Conservation (phyloP, 2,329 filamentous ascomycete genomes). For the Colletotrichum caudatum region DNA sequence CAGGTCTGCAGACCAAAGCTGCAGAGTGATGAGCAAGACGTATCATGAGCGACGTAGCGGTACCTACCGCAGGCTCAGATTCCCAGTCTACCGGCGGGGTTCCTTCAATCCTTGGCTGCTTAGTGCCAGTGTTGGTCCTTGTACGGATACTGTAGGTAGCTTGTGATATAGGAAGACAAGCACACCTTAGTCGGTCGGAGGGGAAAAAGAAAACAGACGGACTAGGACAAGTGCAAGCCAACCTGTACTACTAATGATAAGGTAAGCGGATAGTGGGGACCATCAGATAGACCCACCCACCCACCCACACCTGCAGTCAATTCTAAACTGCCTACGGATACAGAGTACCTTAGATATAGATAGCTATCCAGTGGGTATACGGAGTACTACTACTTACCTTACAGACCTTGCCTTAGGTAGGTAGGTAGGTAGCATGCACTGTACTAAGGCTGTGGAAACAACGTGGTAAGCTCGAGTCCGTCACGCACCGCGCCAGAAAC, state of each 20-base stretch:
- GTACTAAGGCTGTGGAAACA: too few relatives aligned
- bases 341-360: too few relatives aligned
- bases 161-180: constrained; percentile 8
- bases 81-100: constrained; percentile 1
- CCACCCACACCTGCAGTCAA: not conserved
- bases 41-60: not conserved
- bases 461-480: not conserved
- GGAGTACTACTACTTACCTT: not conserved
- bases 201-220: not conserved
- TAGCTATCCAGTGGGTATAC: too few relatives aligned
- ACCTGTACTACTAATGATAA: constrained; percentile 37
- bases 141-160: not conserved
- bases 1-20: not conserved
- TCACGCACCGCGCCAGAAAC: not conserved
- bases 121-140: constrained; percentile 5
- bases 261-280: constrained; percentile 36
- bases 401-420: too few relatives aligned
- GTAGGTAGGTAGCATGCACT: too few relatives aligned
- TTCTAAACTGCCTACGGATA: not conserved
- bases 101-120: constrained; percentile 5
- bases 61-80: not conserved
- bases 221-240: constrained; percentile 14
- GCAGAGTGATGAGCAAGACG: not conserved
- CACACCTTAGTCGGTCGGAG: not conserved
- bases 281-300: not conserved